Conservation (phyloP, 257 asterid species). For the Ehretia macrophylla region DNA sequence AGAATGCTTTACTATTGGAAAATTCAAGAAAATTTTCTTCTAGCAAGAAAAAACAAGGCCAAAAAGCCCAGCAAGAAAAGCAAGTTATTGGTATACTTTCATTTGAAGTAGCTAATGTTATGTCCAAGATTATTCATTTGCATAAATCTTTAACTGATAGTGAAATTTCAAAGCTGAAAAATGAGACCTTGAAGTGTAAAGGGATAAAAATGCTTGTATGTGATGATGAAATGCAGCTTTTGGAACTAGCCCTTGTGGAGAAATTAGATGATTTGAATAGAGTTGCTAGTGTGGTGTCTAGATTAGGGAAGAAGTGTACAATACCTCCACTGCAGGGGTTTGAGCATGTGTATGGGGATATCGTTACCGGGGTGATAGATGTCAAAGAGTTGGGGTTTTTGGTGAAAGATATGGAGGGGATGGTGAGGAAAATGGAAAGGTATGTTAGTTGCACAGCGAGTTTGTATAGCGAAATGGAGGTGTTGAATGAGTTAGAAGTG, state of each 20-base stretch:
- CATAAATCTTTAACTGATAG: slow-evolving; percentile 69
- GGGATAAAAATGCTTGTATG: slow-evolving; percentile 64
- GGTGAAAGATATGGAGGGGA: slow-evolving; percentile 92
- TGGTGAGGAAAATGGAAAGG: slow-evolving; percentile 75
- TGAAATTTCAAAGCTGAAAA: slow-evolving; percentile 60
- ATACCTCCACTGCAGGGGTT: slow-evolving; percentile 84
- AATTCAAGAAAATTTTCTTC: slow-evolving; percentile 46
- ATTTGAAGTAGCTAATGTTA: slow-evolving; percentile 93
- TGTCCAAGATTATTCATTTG: slow-evolving; percentile 80
- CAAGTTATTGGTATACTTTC: slow-evolving; percentile 68
- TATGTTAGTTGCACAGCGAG: slow-evolving; percentile 53
- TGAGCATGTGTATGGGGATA: slow-evolving; percentile 90
- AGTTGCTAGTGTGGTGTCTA: slow-evolving; percentile 76
- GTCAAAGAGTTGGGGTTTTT: slow-evolving; percentile 69
- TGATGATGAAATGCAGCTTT: slow-evolving; percentile 55
- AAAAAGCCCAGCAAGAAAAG: slow-evolving; percentile 29
- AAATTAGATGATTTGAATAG: slow-evolving; percentile 76
- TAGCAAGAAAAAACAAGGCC: slow-evolving; percentile 25
- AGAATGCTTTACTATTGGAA: slow-evolving; percentile 65
- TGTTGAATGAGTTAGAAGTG: slow-evolving; percentile 61
- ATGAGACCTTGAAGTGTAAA: slow-evolving; percentile 69
- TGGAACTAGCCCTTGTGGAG: slow-evolving; percentile 67
- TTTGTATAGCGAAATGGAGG: slow-evolving; percentile 72
- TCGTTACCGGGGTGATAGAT: slow-evolving; percentile 61
- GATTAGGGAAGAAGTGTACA: slow-evolving; percentile 89